phyloP scores from a whole-genome alignment of 2,329 filamentous ascomycete genomes.

The Ceratocystis diversiconidia region DNA sequence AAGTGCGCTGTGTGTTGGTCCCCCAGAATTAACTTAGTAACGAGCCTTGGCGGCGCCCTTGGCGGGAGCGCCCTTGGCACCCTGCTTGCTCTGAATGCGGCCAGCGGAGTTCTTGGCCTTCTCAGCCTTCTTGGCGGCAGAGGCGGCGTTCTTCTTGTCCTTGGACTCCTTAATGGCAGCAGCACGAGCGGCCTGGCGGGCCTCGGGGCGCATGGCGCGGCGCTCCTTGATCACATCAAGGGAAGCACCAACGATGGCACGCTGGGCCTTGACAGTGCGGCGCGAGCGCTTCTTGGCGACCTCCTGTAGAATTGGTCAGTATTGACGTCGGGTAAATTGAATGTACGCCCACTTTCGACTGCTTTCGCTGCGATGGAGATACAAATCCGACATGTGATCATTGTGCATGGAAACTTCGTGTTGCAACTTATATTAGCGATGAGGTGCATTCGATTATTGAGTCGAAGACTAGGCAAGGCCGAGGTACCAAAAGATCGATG shows the following conservation, averaged over 20 bases:
- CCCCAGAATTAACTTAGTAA: constrained; percentile 37
- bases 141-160: constrained; percentile 86
- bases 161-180: constrained; percentile 94
- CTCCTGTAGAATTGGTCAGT: constrained; percentile 56
- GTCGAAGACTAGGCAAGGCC: neutral
- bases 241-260: constrained; percentile 96
- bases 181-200: constrained; percentile 76
- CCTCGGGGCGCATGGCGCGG: constrained; percentile 86
- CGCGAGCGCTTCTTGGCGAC: constrained; percentile 99
- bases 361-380: neutral
- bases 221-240: constrained; percentile 99
- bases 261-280: constrained; percentile 95
- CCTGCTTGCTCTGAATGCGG: constrained; percentile 91
- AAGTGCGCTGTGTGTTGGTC: constrained; percentile 17
- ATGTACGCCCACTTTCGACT: neutral
- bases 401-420: neutral
- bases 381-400: neutral
- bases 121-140: constrained; percentile 94
- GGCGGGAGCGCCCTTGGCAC: constrained; percentile 72
- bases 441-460: neutral
- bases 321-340: neutral
- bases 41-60: constrained; percentile 81
- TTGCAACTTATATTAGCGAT: neutral
- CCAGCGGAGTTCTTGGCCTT: constrained; percentile 90
- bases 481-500: neutral